Percentiles rank a stretch among this genome's conserved stretches.
Conservation (phyloP, 805 yeast species). For the Zygotorulaspora chibaensis region DNA sequence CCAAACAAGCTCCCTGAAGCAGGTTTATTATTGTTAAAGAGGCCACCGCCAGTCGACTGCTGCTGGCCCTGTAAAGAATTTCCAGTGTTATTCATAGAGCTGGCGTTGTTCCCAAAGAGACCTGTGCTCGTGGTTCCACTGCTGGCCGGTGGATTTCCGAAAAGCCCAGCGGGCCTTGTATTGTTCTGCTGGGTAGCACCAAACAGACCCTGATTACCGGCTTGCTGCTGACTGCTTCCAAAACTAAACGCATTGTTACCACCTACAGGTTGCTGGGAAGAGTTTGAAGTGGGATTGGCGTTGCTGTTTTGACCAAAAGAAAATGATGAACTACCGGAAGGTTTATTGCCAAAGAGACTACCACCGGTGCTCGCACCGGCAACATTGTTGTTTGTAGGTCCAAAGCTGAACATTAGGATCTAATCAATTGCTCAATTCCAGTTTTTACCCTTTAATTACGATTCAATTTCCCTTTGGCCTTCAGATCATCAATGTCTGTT, state of each 20-base stretch:
- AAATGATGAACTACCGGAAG: slow-evolving; percentile 16
- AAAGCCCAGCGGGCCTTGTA: slow-evolving; percentile 19
- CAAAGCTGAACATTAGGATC: slow-evolving; percentile 21
- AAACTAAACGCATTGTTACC: slow-evolving; percentile 10
- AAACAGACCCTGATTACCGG: slow-evolving; percentile 11
- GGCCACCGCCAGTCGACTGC: slow-evolving; percentile 12
- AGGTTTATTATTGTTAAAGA: slow-evolving; percentile 12
- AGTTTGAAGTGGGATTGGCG: background rate
- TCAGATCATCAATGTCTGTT: no score
- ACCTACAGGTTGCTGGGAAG: slow-evolving; percentile 5
- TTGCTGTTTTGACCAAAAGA: slow-evolving; percentile 17
- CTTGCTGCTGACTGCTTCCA: slow-evolving; percentile 14
- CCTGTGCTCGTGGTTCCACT: slow-evolving; percentile 5
- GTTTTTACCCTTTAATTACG: background rate
- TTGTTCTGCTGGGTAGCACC: slow-evolving; percentile 12
- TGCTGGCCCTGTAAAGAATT: background rate
- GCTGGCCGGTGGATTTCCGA: slow-evolving; percentile 22
- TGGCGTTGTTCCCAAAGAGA: slow-evolving; percentile 5
- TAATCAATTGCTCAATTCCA: background rate
- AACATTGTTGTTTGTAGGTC: slow-evolving; percentile 13
- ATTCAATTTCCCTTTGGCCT: no score
- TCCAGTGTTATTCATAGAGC: slow-evolving; percentile 4
- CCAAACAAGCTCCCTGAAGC: slow-evolving; percentile 7
- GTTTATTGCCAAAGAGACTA: slow-evolving; percentile 18
- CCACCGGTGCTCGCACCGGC: slow-evolving; percentile 8